Percentiles rank a stretch among this genome's conserved stretches.
Conservation (phyloP, 495 filamentous ascomycete species). For the Immersiella caudata region DNA sequence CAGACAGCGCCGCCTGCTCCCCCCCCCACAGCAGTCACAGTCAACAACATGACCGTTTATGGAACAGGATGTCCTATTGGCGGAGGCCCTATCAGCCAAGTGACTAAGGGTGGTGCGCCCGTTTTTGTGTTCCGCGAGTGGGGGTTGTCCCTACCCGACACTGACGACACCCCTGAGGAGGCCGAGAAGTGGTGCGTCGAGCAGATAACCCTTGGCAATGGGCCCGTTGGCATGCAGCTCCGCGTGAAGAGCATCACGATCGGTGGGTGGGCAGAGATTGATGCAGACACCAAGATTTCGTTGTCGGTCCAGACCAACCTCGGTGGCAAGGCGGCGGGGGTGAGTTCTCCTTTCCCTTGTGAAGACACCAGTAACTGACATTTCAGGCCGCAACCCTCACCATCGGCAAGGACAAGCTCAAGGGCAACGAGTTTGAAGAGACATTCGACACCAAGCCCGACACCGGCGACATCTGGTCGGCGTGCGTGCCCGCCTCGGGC, state of each 20-base stretch:
- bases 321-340: conserved; percentile 23
- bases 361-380: neutral
- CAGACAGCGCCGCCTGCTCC: neutral
- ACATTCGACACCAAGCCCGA: conserved; percentile 23
- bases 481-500: conserved; percentile 24
- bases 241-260: conserved; percentile 28
- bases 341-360: conserved; percentile 16
- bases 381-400: conserved; percentile 15
- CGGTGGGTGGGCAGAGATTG: conserved; percentile 26
- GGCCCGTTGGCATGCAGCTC: conserved; percentile 27
- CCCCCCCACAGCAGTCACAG: neutral
- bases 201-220: conserved; percentile 27
- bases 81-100: conserved; percentile 22
- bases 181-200: conserved; percentile 31
- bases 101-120: conserved; percentile 22
- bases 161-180: neutral
- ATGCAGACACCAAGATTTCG: conserved; percentile 22
- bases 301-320: conserved; percentile 24
- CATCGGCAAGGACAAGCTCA: conserved; percentile 19
- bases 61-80: conserved; percentile 34
- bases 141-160: conserved; percentile 21
- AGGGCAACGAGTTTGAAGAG: conserved; percentile 21
- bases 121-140: conserved; percentile 32
- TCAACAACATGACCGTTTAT: conserved; percentile 30
- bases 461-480: conserved; percentile 24